Evolutionary conservation across 768 basidiomycete genomes (phyloP).

Genomic region (Russula foetens): DNA sequence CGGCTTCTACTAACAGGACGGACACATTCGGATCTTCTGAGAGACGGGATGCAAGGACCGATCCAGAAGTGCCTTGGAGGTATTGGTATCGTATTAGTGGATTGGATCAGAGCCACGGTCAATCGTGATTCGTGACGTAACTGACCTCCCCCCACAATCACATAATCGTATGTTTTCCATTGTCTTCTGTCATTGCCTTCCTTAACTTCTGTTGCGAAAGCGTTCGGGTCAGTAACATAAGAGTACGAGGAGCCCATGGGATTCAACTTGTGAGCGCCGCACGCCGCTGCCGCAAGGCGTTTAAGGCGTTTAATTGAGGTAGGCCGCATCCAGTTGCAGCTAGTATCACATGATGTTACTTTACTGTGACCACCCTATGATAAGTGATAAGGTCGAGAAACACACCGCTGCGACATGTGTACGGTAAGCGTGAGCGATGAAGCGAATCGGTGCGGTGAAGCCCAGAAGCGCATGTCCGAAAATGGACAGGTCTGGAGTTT

Average conservation of each 20-base stretch:
- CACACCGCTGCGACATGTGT: too few relatives aligned
- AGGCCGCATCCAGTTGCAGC: too few relatives aligned
- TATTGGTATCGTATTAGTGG: background rate
- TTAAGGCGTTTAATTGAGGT: too few relatives aligned
- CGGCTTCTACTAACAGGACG: slow-evolving; percentile 54
- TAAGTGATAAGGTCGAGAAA: too few relatives aligned
- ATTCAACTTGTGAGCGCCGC: background rate
- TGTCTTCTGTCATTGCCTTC: slow-evolving; percentile 2
- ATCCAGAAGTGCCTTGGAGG: slow-evolving; percentile 47
- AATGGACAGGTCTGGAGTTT: too few relatives aligned
- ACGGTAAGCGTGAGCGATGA: too few relatives aligned
- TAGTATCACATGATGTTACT: too few relatives aligned
- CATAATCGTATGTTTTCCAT: slow-evolving; percentile 29
- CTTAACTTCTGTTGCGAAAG: slow-evolving; percentile 9
- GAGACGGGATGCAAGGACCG: slow-evolving; percentile 50
- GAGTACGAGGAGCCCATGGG: slow-evolving; percentile 16
- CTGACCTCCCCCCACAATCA: slow-evolving; percentile 33
- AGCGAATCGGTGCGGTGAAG: too few relatives aligned
- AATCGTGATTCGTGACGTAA: too few relatives aligned
- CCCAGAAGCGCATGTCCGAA: too few relatives aligned
- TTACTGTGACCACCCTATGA: too few relatives aligned
- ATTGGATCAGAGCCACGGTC: background rate
- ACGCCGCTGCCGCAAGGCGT: too few relatives aligned
- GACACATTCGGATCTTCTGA: slow-evolving; percentile 46
- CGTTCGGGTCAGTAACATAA: slow-evolving; percentile 11